Evolutionary conservation across 106 monocot species (phyloP).

Genomic region (Dioscorea alata): DNA sequence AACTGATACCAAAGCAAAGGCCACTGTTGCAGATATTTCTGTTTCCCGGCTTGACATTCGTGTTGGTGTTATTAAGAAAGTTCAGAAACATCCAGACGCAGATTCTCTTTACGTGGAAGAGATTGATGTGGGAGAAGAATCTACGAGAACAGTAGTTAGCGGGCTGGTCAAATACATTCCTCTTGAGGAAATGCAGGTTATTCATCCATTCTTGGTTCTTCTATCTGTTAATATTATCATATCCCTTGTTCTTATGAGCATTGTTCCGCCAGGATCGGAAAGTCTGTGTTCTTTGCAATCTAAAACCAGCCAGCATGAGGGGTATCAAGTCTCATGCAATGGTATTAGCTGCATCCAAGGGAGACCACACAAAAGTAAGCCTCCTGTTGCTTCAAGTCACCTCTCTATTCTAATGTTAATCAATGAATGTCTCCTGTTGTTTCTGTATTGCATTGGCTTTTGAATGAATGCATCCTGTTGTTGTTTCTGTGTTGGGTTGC

Average conservation of each 20-base stretch:
- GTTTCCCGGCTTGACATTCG: slow-evolving; percentile 74
- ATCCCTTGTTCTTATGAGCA: neutral
- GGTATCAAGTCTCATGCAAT: slow-evolving; percentile 98
- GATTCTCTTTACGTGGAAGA: slow-evolving; percentile 97
- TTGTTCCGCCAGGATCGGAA: slow-evolving; percentile 61
- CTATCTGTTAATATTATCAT: neutral
- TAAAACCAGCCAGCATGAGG: slow-evolving; percentile 93
- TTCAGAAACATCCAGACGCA: slow-evolving; percentile 90
- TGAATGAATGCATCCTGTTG: no score
- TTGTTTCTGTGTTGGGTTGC: no score
- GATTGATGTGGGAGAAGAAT: slow-evolving; percentile 90
- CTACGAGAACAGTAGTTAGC: slow-evolving; percentile 83
- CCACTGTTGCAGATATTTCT: slow-evolving; percentile 46
- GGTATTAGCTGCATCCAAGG: slow-evolving; percentile 88
- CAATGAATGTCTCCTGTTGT: no score
- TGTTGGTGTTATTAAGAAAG: slow-evolving; percentile 80
- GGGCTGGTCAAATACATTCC: slow-evolving; percentile 91
- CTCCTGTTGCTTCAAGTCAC: neutral
- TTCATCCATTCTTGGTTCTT: no score
- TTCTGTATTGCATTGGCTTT: no score
- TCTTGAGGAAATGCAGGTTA: slow-evolving; percentile 97
- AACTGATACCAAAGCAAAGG: slow-evolving; percentile 51
- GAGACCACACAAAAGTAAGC: slow-evolving; percentile 73
- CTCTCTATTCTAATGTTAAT: no score
- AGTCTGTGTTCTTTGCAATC: slow-evolving; percentile 94